Conservation (phyloP, 1,139 yeast genomes). For the Candida albicans region DNA sequence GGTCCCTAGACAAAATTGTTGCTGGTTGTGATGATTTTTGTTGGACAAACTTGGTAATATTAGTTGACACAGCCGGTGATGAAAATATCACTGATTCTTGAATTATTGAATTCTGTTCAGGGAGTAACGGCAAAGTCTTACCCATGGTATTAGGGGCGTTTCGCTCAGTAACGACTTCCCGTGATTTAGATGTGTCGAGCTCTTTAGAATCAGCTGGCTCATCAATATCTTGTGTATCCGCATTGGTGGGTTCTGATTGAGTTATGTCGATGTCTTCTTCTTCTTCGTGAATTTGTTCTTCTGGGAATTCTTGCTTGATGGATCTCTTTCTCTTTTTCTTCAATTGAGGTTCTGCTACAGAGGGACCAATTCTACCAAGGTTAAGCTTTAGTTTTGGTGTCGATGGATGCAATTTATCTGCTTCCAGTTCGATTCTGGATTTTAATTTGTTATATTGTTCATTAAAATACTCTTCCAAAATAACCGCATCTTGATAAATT, state of each 20-base stretch:
- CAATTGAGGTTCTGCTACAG: conserved; percentile 20
- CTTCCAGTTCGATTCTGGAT: conserved; percentile 20
- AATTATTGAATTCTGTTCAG: conserved; percentile 32
- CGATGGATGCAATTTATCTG: conserved; percentile 7
- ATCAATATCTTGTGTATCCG: neutral
- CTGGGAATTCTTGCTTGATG: conserved; percentile 19
- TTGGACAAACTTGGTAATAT: conserved; percentile 26
- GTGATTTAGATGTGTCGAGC: conserved; percentile 10
- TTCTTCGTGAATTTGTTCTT: conserved; percentile 14
- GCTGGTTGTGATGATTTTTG: conserved; percentile 22
- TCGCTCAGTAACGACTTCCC: conserved; percentile 12
- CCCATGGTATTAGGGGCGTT: conserved; percentile 29
- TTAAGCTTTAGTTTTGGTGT: conserved; percentile 26
- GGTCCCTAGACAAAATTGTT: conserved; percentile 20
- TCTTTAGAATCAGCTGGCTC: neutral
- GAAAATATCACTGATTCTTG: conserved; percentile 40
- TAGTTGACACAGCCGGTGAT: conserved; percentile 29
- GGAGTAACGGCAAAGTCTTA: conserved; percentile 27
- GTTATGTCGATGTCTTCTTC: conserved; percentile 11
- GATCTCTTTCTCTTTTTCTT: conserved; percentile 23
- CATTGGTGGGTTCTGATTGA: conserved; percentile 8
- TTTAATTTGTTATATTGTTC: conserved; percentile 30
- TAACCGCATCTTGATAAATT: conserved; percentile 56
- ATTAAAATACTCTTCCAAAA: conserved; percentile 38
- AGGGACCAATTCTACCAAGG: conserved; percentile 16